Conservation (phyloP, 169 alveolate genomes). For the Plasmodium falciparum region DNA sequence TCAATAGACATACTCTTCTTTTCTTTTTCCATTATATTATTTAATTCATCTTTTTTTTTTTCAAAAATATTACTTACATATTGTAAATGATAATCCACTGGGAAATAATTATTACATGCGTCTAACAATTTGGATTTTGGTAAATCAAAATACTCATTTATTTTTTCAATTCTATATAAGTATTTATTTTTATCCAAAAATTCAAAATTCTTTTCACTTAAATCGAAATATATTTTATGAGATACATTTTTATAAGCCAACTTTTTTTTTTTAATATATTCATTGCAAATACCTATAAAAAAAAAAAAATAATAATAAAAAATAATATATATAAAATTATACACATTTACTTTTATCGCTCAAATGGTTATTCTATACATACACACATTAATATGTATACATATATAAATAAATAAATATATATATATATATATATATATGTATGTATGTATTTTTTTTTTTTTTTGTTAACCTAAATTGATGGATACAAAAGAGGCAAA, state of each 20-base stretch:
- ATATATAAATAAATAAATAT: neutral
- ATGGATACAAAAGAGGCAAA: constrained; percentile 44
- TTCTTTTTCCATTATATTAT: constrained; percentile 35
- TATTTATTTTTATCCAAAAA: constrained; percentile 23
- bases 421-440: neutral
- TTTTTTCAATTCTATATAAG: constrained; percentile 5
- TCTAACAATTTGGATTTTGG: constrained; percentile 6
- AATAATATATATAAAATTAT: no score
- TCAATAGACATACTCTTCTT: constrained; percentile 1
- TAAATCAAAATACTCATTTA: constrained; percentile 36
- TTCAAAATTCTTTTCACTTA: constrained; percentile 53
- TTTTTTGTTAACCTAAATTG: constrained; percentile 23
- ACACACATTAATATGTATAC: neutral
- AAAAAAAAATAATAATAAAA: no score
- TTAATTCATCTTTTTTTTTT: constrained; percentile 14
- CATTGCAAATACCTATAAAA: constrained; percentile 56
- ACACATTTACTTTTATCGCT: neutral
- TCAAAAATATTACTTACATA: constrained; percentile 42
- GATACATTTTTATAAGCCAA: constrained; percentile 2
- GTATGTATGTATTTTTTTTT: neutral
- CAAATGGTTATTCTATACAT: neutral
- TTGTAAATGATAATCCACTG: constrained; percentile 63
- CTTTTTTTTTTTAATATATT: constrained; percentile 37
- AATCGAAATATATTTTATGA: constrained; percentile 41
- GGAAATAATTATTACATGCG: constrained; percentile 56